A percentile compares a stretch with the other conserved stretches of the same genome.
These are phyloP conservation scores for Aspergillus fumigatus DNA, from an alignment of 2,329 filamentous ascomycete genomes.

Conservation along the genomic window DNA sequence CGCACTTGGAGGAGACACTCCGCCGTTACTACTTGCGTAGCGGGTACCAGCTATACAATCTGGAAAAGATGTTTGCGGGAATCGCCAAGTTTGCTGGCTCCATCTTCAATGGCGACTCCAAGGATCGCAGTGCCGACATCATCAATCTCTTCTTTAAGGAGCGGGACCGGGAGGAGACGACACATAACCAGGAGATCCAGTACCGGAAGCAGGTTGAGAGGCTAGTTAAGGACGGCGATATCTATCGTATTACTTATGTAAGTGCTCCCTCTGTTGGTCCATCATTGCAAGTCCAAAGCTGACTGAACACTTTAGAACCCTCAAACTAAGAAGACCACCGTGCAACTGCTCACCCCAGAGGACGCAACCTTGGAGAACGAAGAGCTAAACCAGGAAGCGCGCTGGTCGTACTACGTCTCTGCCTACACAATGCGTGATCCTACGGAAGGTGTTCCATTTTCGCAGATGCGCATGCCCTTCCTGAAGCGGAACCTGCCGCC, in stretches of 20 bases:
- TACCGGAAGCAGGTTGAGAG: slow-evolving; percentile 91
- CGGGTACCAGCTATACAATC: slow-evolving; percentile 90
- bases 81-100: slow-evolving; percentile 74
- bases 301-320: slow-evolving; percentile 51
- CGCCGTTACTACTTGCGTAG: slow-evolving; percentile 86
- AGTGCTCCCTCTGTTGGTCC: slow-evolving; percentile 40
- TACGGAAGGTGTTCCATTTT: slow-evolving; percentile 70
- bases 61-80: slow-evolving; percentile 80
- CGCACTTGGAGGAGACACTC: slow-evolving; percentile 81
- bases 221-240: slow-evolving; percentile 84
- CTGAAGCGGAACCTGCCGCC: slow-evolving; percentile 66
- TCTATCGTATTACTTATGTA: slow-evolving; percentile 89
- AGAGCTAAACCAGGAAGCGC: slow-evolving; percentile 57
- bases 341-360: slow-evolving; percentile 83
- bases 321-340: slow-evolving; percentile 60
- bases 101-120: slow-evolving; percentile 80
- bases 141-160: slow-evolving; percentile 81
- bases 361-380: slow-evolving; percentile 73
- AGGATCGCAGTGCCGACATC: slow-evolving; percentile 91
- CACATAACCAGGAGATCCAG: slow-evolving; percentile 82
- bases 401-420: slow-evolving; percentile 94
- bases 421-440: slow-evolving; percentile 84
- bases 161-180: slow-evolving; percentile 77
- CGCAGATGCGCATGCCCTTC: slow-evolving; percentile 63
- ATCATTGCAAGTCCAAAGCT: slow-evolving; percentile 15